Conservation (phyloP, 2,329 filamentous ascomycete genomes). For the Arthrinium puccinioides region DNA sequence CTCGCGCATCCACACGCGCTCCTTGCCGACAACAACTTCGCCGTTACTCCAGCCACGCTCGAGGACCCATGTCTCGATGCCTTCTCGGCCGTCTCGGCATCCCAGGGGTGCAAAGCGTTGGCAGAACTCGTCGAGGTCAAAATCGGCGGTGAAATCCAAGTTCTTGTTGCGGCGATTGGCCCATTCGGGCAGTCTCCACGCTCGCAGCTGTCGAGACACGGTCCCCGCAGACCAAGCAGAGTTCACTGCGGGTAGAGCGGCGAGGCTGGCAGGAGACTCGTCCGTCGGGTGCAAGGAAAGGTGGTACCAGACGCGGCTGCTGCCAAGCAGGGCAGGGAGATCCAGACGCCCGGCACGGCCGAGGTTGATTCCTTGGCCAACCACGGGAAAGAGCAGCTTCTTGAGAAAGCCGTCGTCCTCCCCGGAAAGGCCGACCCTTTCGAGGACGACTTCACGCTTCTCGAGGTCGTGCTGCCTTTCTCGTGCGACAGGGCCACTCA, state of each 20-base stretch:
- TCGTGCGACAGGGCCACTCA: constrained; percentile 56
- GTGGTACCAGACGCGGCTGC: constrained; percentile 93
- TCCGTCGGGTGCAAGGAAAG: constrained; percentile 88
- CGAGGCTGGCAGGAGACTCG: constrained; percentile 67
- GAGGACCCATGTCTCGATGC: constrained; percentile 88
- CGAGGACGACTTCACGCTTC: constrained; percentile 72
- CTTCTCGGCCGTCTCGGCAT: constrained; percentile 83
- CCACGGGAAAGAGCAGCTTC: constrained; percentile 71
- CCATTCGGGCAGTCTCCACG: constrained; percentile 95
- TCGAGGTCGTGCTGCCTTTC: constrained; percentile 76
- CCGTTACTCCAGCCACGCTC: constrained; percentile 98
- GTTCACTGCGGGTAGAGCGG: constrained; percentile 63
- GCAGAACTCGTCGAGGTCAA: constrained; percentile 87
- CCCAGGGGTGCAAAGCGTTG: constrained; percentile 76
- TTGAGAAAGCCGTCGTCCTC: constrained; percentile 79
- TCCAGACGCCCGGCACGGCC: constrained; percentile 76
- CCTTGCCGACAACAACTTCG: constrained; percentile 82
- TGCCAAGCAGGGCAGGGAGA: constrained; percentile 64
- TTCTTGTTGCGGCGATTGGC: constrained; percentile 85
- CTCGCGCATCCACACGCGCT: constrained; percentile 94
- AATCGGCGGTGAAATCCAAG: constrained; percentile 94
- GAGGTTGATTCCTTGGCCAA: constrained; percentile 71
- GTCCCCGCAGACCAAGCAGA: constrained; percentile 89
- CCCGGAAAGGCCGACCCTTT: constrained; percentile 77
- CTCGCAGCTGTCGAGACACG: constrained; percentile 84